A percentile compares a stretch with the other conserved stretches of the same genome.
Conservation (phyloP, 176 grass and related monocot genomes). For the Cocos nucifera region DNA sequence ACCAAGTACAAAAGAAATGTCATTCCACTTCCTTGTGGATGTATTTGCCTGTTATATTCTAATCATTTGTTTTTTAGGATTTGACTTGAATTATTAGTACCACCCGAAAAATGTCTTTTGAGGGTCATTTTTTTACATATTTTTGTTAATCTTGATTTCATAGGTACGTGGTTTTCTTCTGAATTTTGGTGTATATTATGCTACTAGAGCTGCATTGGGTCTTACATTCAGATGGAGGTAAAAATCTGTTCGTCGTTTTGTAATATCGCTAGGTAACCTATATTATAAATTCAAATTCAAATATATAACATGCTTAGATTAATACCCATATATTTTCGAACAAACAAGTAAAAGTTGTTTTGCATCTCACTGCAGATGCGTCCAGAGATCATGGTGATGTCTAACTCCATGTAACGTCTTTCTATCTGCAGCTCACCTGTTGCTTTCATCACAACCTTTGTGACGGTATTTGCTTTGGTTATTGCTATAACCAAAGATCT, state of each 20-base stretch:
- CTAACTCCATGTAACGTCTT: constrained; percentile 40
- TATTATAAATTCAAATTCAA: too few species aligned
- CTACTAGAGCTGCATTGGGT: constrained; percentile 85
- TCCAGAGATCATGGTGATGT: constrained; percentile 30
- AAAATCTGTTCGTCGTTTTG: constrained; percentile 5
- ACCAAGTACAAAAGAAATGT: too few species aligned
- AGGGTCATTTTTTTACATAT: too few species aligned
- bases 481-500: constrained; percentile 99
- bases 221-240: constrained; percentile 99
- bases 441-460: constrained; percentile 93
- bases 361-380: constrained; percentile 23
- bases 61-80: too few species aligned
- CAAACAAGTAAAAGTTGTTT: constrained; percentile 29
- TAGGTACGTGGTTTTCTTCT: constrained; percentile 99
- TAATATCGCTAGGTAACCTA: constrained; percentile 4
- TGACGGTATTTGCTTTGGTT: constrained; percentile 93
- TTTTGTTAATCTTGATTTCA: constrained; percentile 4
- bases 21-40: too few species aligned
- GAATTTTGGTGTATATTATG: constrained; percentile 99
- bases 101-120: too few species aligned
- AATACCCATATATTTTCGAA: constrained; percentile 1
- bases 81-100: too few species aligned
- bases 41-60: too few species aligned
- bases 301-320: too few species aligned
- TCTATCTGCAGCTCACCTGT: constrained; percentile 82